A percentile compares a stretch with the other conserved stretches of the same genome.
Evolutionary conservation across 2,329 filamentous ascomycete species (phyloP).

Genomic region (Monosporascus sp.): DNA sequence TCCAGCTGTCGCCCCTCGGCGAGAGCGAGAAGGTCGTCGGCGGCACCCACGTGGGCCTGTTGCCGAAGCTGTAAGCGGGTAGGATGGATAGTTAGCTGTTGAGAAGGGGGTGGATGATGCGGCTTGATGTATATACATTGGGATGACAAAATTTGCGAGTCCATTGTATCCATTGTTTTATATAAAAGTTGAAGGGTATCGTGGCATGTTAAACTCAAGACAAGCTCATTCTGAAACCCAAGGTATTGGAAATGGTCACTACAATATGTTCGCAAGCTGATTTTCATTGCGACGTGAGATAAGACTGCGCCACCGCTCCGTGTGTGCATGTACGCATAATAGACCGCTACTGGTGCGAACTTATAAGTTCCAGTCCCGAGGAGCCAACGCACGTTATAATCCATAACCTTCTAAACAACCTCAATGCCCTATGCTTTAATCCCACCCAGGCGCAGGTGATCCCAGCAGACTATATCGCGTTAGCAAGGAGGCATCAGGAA

Average conservation of each 20-base stretch:
- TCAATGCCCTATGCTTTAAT: slow-evolving; percentile 13
- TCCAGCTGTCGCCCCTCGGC: slow-evolving; percentile 58
- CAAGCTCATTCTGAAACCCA: no score
- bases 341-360: no score
- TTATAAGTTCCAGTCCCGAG: no score
- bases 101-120: not conserved
- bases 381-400: not conserved
- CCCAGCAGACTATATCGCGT: slow-evolving; percentile 23
- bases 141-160: no score
- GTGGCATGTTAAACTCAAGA: no score
- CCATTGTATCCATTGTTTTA: no score
- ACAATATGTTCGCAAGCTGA: no score
- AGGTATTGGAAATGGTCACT: no score
- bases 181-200: no score
- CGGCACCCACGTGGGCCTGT: slow-evolving; percentile 46
- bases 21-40: slow-evolving; percentile 52
- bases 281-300: no score
- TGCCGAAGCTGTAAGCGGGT: slow-evolving; percentile 45
- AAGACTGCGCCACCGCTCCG: no score
- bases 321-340: not conserved
- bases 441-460: slow-evolving; percentile 24
- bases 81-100: not conserved
- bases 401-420: slow-evolving; percentile 3
- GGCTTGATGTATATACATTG: no score
- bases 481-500: not conserved